These are phyloP conservation scores for Plasmodiophora brassicae DNA, from an alignment of 208 protist species.

Conservation along the genomic window DNA sequence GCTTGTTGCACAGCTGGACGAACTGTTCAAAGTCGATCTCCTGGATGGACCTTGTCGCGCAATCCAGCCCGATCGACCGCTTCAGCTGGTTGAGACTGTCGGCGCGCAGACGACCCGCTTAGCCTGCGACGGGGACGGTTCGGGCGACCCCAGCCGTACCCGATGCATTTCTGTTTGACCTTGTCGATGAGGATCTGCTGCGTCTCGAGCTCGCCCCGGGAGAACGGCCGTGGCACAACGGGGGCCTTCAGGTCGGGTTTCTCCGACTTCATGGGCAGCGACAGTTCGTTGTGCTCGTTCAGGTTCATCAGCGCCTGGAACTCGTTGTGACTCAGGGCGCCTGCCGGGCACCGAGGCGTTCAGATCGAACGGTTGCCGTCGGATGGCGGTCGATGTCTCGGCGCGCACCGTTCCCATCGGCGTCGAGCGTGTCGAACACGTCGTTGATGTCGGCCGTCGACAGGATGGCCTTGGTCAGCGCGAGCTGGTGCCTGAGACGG, in stretches of 20 bases:
- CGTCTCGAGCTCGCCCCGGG: not conserved
- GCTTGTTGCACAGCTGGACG: not conserved
- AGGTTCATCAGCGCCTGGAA: not conserved
- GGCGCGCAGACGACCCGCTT: not conserved
- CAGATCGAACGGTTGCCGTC: not conserved
- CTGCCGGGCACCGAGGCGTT: not conserved
- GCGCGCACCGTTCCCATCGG: not conserved
- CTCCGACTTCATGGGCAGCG: not conserved
- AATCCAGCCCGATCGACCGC: not conserved
- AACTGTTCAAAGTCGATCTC: not conserved
- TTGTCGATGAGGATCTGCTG: conserved; percentile 16
- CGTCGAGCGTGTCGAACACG: not conserved
- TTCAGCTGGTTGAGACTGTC: not conserved
- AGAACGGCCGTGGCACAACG: not conserved
- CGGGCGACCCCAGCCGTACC: not conserved
- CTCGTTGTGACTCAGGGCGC: not conserved
- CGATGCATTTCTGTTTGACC: conserved; percentile 2
- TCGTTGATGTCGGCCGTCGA: not conserved
- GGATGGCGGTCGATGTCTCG: not conserved
- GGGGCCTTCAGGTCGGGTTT: not conserved
- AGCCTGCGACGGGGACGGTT: not conserved
- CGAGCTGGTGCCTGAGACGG: not conserved
- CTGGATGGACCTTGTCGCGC: not conserved
- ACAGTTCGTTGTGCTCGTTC: not conserved
- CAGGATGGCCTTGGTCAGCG: not conserved